Percentiles rank a stretch among this genome's conserved stretches.
Evolutionary conservation across 2,329 filamentous ascomycete species (phyloP).

Genomic region (Bipolaris oryzae): DNA sequence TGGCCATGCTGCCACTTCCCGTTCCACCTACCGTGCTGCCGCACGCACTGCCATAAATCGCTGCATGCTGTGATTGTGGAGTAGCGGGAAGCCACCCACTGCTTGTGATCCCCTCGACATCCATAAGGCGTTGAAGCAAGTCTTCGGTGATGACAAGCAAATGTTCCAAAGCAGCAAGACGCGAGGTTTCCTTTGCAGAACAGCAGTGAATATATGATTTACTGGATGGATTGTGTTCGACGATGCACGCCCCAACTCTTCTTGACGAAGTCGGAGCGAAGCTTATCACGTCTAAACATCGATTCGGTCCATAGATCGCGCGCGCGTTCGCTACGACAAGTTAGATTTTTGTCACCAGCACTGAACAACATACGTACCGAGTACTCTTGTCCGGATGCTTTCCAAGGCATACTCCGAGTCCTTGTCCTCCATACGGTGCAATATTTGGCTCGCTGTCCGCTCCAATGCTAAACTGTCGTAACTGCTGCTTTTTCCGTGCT

Average conservation of each 20-base stretch:
- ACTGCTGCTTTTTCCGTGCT: slow-evolving; percentile 38
- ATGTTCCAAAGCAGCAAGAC: slow-evolving; percentile 42
- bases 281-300: slow-evolving; percentile 46
- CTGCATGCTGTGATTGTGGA: slow-evolving; percentile 42
- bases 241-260: slow-evolving; percentile 45
- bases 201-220: slow-evolving; percentile 45
- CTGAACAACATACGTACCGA: slow-evolving; percentile 26
- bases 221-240: slow-evolving; percentile 46
- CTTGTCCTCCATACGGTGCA: slow-evolving; percentile 45
- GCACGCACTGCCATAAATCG: slow-evolving; percentile 26
- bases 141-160: slow-evolving; percentile 47
- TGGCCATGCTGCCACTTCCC: slow-evolving; percentile 31
- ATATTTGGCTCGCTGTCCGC: slow-evolving; percentile 38
- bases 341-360: neutral
- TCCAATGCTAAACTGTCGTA: slow-evolving; percentile 40
- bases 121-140: slow-evolving; percentile 40
- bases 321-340: slow-evolving; percentile 37
- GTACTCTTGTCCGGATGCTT: slow-evolving; percentile 40
- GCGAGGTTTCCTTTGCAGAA: slow-evolving; percentile 40
- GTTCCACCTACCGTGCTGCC: slow-evolving; percentile 26
- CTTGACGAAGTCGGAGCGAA: slow-evolving; percentile 42
- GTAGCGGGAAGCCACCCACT: slow-evolving; percentile 46
- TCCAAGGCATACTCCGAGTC: slow-evolving; percentile 44
- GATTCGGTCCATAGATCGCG: slow-evolving; percentile 45
- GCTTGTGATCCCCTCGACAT: slow-evolving; percentile 42